These are phyloP conservation scores for Diaporthe longicolla DNA, from an alignment of 2,329 filamentous ascomycete genomes.

Conservation along the genomic window DNA sequence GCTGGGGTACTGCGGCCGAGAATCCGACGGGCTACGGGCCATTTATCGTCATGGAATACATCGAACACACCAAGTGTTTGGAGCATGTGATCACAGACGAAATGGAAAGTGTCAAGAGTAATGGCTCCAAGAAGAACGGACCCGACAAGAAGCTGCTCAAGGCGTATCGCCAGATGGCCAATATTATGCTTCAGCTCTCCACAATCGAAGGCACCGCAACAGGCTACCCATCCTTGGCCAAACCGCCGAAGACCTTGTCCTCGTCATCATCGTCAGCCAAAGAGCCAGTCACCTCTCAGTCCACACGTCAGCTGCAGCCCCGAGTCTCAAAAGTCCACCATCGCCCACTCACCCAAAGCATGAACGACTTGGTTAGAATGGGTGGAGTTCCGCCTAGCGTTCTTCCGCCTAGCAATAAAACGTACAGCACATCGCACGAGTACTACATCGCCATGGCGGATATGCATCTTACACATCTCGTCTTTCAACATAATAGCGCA, in stretches of 20 bases:
- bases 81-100: too few species aligned
- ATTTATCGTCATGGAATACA: slow-evolving; percentile 57
- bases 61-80: slow-evolving; percentile 46
- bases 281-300: too few species aligned
- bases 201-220: slow-evolving; percentile 14
- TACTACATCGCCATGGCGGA: slow-evolving; percentile 55
- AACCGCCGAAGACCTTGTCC: too few species aligned
- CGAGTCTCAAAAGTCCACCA: not conserved
- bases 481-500: slow-evolving; percentile 56
- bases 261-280: too few species aligned
- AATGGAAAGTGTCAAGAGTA: too few species aligned
- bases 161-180: slow-evolving; percentile 35
- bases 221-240: slow-evolving; percentile 24
- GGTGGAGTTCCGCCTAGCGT: not conserved
- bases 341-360: not conserved
- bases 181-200: slow-evolving; percentile 36
- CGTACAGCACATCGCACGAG: slow-evolving; percentile 45
- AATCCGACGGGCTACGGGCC: slow-evolving; percentile 53
- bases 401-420: not conserved
- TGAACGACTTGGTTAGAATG: slow-evolving; percentile 16
- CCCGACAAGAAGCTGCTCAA: slow-evolving; percentile 12
- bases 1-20: slow-evolving; percentile 50
- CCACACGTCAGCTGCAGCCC: too few species aligned
- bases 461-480: slow-evolving; percentile 55
- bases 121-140: too few species aligned